Base-by-base conservation (phyloP, 2,329 filamentous ascomycete genomes). In the Davidsoniella australis region DNA sequence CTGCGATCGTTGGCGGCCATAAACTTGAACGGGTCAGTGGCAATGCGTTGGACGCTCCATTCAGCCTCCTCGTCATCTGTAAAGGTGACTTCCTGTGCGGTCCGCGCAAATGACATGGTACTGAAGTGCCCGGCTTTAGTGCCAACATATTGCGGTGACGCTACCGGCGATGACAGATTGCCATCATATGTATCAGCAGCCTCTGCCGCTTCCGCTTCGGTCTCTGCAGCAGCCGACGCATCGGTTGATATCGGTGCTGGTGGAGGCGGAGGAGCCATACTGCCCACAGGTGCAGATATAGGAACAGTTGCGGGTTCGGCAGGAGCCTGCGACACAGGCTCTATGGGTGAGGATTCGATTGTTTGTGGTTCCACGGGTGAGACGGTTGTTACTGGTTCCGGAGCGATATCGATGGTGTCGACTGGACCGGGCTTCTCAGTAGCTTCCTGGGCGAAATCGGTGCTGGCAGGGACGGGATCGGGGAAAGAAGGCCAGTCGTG, bases 41-140 rank as follows among this genome's bases (percentile, higher is more conserved):
- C 68, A 26, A 68, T 66, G 49, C 68, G 68, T 10, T 69, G 63
- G 1, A 75, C 57, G 45, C 63, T 71, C 71, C 72, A 78, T 53
- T 79, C 75, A n/a, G 63, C 59, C 18, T 78, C 75, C 17, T 78
- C 75, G 38, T 75, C 73, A 41, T 70, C 69, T 50, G 67, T 68
- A 63, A 75, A 78, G 59, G 66, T 77, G 20, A 78, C 64, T 48
- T 79, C 75, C 51, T 79, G 71, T 9, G 76, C 73, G 2, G 78
- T 81, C 36, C 77, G 71, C 9, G 76, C 68, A 61, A 81, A 81
- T 0, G 78, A 81, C 59, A 72, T 69, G 44, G 70, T 76, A 60
- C 75, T 80, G 8, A 69, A 61, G 58, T 80, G 76, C 55, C 76
- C 75, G 23, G 68, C 65, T 16, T 62, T 57, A 17, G 64, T 62